Conservation (phyloP, 352 stramenopile genomes). For the Globisporangium canariense region DNA sequence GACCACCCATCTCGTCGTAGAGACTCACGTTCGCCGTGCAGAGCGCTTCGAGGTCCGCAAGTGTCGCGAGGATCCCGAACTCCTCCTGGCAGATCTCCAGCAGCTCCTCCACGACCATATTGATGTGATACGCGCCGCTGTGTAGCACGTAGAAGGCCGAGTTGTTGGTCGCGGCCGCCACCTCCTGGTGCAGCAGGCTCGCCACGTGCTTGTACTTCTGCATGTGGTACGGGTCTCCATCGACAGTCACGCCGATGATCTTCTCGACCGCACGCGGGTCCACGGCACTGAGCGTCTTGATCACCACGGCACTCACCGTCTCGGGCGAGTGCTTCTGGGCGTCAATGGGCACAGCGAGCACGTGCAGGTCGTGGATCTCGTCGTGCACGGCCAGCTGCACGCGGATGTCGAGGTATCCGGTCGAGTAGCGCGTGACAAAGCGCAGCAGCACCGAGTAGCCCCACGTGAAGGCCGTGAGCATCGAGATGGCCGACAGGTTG, state of each 20-base stretch:
- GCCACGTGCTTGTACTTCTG: conserved; percentile 29
- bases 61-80: conserved; percentile 32
- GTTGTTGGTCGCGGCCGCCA: conserved; percentile 20
- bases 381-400: conserved; percentile 38
- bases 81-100: conserved; percentile 39
- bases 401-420: conserved; percentile 39
- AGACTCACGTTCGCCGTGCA: conserved; percentile 23
- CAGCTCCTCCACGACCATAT: conserved; percentile 40
- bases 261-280: conserved; percentile 38
- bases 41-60: conserved; percentile 34
- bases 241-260: conserved; percentile 41
- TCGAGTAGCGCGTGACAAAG: conserved; percentile 33
- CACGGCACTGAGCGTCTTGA: conserved; percentile 27
- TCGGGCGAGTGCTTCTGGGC: conserved; percentile 30
- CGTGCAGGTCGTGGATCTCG: conserved; percentile 45
- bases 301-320: conserved; percentile 21
- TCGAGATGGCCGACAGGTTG: conserved; percentile 35
- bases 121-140: conserved; percentile 39
- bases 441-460: conserved; percentile 40
- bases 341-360: conserved; percentile 36
- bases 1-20: conserved; percentile 18
- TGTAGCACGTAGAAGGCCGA: conserved; percentile 40
- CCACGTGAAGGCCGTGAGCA: conserved; percentile 35
- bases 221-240: conserved; percentile 51
- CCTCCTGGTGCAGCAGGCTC: conserved; percentile 24